Evolutionary conservation across 345 rosid genomes (phyloP).

Genomic region (Eucalyptus curtisii): DNA sequence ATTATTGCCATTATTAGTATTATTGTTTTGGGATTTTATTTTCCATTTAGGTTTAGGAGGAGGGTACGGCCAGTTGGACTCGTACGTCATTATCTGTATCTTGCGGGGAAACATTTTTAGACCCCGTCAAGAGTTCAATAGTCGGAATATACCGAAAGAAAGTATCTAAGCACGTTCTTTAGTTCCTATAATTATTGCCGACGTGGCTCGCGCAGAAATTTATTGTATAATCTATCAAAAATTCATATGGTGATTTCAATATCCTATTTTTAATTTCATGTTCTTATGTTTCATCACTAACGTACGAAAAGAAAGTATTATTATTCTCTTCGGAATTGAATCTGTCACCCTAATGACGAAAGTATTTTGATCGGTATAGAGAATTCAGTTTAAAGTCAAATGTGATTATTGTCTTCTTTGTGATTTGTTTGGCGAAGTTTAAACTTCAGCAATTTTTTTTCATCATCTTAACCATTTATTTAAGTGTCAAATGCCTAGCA

Average conservation of each 20-base stretch:
- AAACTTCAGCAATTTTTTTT: too few species aligned
- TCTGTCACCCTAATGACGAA: background rate
- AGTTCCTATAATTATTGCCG: background rate
- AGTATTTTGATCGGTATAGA: background rate
- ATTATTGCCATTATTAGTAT: background rate
- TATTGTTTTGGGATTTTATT: background rate
- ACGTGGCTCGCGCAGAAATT: background rate
- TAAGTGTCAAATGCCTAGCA: background rate
- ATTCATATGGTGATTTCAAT: background rate
- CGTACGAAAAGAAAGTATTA: background rate
- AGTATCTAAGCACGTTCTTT: background rate
- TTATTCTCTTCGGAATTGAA: background rate
- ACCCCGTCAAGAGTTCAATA: background rate
- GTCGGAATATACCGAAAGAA: background rate
- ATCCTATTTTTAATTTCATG: background rate
- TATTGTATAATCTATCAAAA: background rate
- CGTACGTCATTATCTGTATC: background rate
- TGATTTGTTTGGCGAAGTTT: background rate
- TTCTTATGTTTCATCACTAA: background rate
- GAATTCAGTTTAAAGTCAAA: background rate
- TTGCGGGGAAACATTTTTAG: background rate
- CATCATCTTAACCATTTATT: background rate
- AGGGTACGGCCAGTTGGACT: background rate
- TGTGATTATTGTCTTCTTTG: background rate
- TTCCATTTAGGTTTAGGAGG: background rate